These are phyloP conservation scores for Beauveria rudraprayagi DNA, from an alignment of 2,329 filamentous ascomycete genomes.

Conservation along the genomic window DNA sequence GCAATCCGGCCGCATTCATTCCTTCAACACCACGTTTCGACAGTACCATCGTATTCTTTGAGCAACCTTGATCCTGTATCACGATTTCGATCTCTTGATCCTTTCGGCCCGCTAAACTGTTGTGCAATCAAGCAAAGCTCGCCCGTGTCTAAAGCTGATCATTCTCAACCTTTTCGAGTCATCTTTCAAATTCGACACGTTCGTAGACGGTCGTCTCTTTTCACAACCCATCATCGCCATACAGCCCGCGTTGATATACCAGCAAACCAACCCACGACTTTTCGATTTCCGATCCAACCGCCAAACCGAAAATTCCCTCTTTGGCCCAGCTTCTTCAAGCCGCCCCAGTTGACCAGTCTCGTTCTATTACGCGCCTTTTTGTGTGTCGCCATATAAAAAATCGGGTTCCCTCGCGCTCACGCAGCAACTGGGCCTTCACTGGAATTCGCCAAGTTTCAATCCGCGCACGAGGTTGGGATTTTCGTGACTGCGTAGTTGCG, in stretches of 20 bases:
- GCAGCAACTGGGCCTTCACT: conserved; percentile 4
- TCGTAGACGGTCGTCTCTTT: neutral
- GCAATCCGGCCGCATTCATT: conserved; percentile 6
- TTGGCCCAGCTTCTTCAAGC: neutral
- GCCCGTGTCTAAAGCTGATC: neutral
- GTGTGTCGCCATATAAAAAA: neutral
- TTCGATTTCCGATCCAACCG: neutral
- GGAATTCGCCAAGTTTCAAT: conserved; percentile 10
- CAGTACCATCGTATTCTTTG: neutral
- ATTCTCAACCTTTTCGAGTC: neutral
- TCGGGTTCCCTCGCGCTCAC: neutral
- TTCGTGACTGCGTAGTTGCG: conserved; percentile 1
- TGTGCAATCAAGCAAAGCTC: conserved; percentile 8
- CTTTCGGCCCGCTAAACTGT: conserved; percentile 6
- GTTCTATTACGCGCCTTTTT: neutral
- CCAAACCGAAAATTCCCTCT: neutral
- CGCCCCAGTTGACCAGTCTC: neutral
- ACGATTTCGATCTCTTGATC: neutral
- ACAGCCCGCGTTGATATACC: neutral
- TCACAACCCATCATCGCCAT: neutral
- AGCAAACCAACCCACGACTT: neutral
- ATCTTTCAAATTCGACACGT: neutral
- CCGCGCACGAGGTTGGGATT: conserved; percentile 7
- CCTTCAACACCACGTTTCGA: conserved; percentile 1
- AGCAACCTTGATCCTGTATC: conserved; percentile 4